Conservation (phyloP, 2,329 filamentous ascomycete species). For the Penicillium crustosum region DNA sequence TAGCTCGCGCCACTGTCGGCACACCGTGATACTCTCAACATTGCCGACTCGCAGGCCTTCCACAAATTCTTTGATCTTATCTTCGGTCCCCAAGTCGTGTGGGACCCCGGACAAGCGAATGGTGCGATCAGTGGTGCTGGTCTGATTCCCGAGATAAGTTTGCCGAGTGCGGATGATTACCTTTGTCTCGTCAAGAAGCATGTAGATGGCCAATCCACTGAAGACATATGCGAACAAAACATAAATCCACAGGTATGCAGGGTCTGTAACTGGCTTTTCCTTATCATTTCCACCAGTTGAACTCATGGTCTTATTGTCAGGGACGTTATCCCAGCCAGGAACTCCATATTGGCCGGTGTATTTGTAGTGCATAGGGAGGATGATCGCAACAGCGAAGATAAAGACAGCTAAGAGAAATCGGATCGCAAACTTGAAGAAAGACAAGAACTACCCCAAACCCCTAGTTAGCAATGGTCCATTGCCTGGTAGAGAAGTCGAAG, state of each 20-base stretch:
- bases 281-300: conserved; percentile 20
- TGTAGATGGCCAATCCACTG: conserved; percentile 74
- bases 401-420: conserved; percentile 77
- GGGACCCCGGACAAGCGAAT: conserved; percentile 91
- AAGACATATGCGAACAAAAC: conserved; percentile 95
- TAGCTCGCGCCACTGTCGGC: conserved; percentile 79
- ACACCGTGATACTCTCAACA: conserved; percentile 83
- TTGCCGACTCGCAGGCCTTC: conserved; percentile 86
- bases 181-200: conserved; percentile 79
- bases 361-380: conserved; percentile 79
- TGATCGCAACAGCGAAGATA: conserved; percentile 75
- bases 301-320: conserved; percentile 32
- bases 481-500: not conserved
- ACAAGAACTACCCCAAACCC: conserved; percentile 62
- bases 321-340: conserved; percentile 36
- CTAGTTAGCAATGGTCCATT: conserved; percentile 8
- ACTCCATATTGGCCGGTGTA: conserved; percentile 53
- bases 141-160: conserved; percentile 87
- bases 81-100: conserved; percentile 71
- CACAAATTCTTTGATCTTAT: conserved; percentile 79
- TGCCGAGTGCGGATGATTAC: conserved; percentile 84
- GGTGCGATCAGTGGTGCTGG: conserved; percentile 92
- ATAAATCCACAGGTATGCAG: conserved; percentile 82
- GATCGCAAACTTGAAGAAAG: conserved; percentile 94
- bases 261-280: conserved; percentile 36